A percentile compares a stretch with the other conserved stretches of the same genome.
phyloP scores from a whole-genome alignment of 345 rosid species.

The Aquilaria sinensis region DNA sequence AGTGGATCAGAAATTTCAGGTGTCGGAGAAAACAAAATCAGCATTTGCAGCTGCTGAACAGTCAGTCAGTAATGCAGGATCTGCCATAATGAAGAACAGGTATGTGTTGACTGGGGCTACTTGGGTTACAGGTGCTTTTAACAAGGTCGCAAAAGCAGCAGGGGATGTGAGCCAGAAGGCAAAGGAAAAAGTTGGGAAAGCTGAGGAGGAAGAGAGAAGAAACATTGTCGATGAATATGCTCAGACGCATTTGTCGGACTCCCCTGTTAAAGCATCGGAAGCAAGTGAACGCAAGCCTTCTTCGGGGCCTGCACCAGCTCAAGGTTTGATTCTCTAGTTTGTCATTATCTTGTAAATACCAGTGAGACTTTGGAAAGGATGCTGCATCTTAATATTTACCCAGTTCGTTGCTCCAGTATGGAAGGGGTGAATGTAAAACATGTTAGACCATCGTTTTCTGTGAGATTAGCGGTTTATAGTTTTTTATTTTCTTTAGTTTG shows the following conservation, averaged over 20 bases:
- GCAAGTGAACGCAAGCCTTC: slow-evolving; percentile 34
- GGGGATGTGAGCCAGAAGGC: slow-evolving; percentile 97
- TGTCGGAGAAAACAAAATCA: slow-evolving; percentile 92
- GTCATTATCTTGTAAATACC: slow-evolving; percentile 9
- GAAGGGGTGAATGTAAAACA: too few species aligned
- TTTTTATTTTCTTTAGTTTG: too few species aligned
- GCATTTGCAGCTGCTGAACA: slow-evolving; percentile 89
- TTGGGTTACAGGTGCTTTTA: slow-evolving; percentile 86
- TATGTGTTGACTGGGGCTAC: slow-evolving; percentile 71
- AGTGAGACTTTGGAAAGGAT: neutral
- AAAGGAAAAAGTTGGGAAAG: slow-evolving; percentile 75
- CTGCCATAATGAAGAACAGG: slow-evolving; percentile 93
- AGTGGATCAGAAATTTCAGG: slow-evolving; percentile 93
- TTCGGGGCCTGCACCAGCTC: slow-evolving; percentile 43
- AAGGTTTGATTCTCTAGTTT: slow-evolving; percentile 55
- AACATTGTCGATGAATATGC: slow-evolving; percentile 88
- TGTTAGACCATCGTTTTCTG: too few species aligned
- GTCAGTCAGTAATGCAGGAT: slow-evolving; percentile 75
- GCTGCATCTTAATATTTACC: too few species aligned
- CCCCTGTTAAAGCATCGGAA: slow-evolving; percentile 43
- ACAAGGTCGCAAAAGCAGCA: slow-evolving; percentile 82
- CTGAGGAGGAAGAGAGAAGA: slow-evolving; percentile 78
- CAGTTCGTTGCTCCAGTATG: too few species aligned
- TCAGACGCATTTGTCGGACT: slow-evolving; percentile 76
- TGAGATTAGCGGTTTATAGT: too few species aligned